Percentiles rank a stretch among this genome's conserved stretches.
phyloP scores from a whole-genome alignment of 768 basidiomycete species.

The Brasilioporus rufonigricans region DNA sequence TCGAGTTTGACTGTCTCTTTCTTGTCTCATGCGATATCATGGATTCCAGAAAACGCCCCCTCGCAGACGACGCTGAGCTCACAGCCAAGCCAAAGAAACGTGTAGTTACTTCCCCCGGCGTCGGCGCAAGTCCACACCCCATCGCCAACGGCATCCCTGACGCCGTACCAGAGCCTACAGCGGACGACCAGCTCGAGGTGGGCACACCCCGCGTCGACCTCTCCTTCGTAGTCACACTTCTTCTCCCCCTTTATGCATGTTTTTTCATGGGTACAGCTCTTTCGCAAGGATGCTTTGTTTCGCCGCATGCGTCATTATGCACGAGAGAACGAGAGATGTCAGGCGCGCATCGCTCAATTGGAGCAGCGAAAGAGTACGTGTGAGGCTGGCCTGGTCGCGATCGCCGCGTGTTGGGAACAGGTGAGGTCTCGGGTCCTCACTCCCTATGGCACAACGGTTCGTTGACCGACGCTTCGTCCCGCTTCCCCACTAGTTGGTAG shows the following conservation, averaged over 20 bases:
- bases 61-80: slow-evolving; percentile 49
- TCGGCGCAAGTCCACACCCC: slow-evolving; percentile 47
- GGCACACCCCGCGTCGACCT: slow-evolving; percentile 23
- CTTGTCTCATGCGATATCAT: slow-evolving; percentile 30
- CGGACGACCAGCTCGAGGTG: slow-evolving; percentile 66
- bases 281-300: slow-evolving; percentile 84
- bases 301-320: slow-evolving; percentile 82
- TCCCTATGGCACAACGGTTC: neutral
- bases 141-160: slow-evolving; percentile 39
- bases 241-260: slow-evolving; percentile 5
- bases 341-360: slow-evolving; percentile 57
- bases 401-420: slow-evolving; percentile 80
- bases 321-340: slow-evolving; percentile 66
- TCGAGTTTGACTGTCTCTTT: slow-evolving; percentile 11
- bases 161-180: slow-evolving; percentile 42
- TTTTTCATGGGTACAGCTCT: slow-evolving; percentile 46
- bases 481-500: slow-evolving; percentile 50
- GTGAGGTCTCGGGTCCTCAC: slow-evolving; percentile 36
- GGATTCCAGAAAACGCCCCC: slow-evolving; percentile 62
- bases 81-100: slow-evolving; percentile 52
- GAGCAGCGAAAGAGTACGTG: slow-evolving; percentile 64
- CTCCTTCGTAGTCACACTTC: slow-evolving; percentile 23
- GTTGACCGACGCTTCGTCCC: neutral
- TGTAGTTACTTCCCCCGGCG: slow-evolving; percentile 39
- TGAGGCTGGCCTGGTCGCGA: slow-evolving; percentile 69